Evolutionary conservation across 1,139 yeast species (phyloP).

Genomic region (Suhomyces ambrosiae): DNA sequence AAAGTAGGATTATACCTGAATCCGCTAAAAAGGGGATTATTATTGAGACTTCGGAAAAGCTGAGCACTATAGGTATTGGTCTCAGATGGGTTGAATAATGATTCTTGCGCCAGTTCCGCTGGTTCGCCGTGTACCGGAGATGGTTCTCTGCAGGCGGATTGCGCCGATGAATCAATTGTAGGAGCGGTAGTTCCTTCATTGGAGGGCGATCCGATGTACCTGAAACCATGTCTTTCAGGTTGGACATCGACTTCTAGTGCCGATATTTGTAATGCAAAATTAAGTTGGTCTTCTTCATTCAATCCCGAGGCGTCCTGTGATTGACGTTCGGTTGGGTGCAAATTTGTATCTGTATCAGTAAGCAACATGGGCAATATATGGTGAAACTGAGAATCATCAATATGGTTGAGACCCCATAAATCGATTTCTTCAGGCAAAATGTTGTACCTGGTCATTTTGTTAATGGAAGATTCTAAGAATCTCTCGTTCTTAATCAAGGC

Average conservation of each 20-base stretch:
- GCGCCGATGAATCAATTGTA: neutral
- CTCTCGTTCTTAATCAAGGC: slow-evolving; percentile 30
- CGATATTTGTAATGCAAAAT: slow-evolving; percentile 11
- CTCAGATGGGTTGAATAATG: slow-evolving; percentile 1
- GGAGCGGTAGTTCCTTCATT: neutral
- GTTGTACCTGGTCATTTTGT: slow-evolving; percentile 30
- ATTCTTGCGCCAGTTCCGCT: neutral
- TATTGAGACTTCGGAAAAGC: slow-evolving; percentile 11
- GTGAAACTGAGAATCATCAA: slow-evolving; percentile 42
- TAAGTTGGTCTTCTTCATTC: slow-evolving; percentile 11
- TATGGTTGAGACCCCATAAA: slow-evolving; percentile 40
- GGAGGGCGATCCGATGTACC: slow-evolving; percentile 5
- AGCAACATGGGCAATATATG: slow-evolving; percentile 31
- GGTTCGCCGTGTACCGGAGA: neutral
- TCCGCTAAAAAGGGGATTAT: slow-evolving; percentile 8
- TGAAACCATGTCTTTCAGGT: slow-evolving; percentile 10
- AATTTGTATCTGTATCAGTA: neutral
- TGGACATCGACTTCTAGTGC: slow-evolving; percentile 10
- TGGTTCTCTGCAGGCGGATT: neutral
- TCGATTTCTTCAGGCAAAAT: slow-evolving; percentile 37
- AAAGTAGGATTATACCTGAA: slow-evolving; percentile 4
- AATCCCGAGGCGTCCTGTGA: neutral
- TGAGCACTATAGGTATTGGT: slow-evolving; percentile 7
- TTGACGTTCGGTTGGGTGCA: slow-evolving; percentile 1
- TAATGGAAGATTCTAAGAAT: slow-evolving; percentile 29